phyloP scores from a whole-genome alignment of 768 basidiomycete genomes.

The Rhodotorula taiwanensis region DNA sequence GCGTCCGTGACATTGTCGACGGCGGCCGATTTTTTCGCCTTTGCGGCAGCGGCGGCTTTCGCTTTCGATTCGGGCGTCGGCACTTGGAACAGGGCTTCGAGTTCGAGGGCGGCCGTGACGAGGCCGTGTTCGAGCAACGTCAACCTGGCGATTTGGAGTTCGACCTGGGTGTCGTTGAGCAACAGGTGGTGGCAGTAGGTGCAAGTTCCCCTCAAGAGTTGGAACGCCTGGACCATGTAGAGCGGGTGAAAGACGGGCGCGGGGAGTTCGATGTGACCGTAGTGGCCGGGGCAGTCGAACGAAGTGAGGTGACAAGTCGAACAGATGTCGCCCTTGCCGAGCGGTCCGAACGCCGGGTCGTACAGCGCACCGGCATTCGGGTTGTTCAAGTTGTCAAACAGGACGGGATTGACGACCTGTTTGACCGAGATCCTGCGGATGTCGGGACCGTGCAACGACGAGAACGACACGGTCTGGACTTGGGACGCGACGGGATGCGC shows the following conservation, averaged over 20 bases:
- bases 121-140: slow-evolving; percentile 83
- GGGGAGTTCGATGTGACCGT: slow-evolving; percentile 93
- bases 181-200: slow-evolving; percentile 85
- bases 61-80: slow-evolving; percentile 9
- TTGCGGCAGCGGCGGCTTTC: slow-evolving; percentile 39
- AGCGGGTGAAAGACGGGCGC: slow-evolving; percentile 92
- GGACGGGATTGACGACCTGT: slow-evolving; percentile 84
- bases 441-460: slow-evolving; percentile 80
- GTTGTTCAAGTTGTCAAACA: slow-evolving; percentile 86
- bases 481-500: slow-evolving; percentile 78
- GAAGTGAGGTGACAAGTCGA: slow-evolving; percentile 86
- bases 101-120: slow-evolving; percentile 65
- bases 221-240: slow-evolving; percentile 86
- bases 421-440: slow-evolving; percentile 92
- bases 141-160: slow-evolving; percentile 78
- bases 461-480: slow-evolving; percentile 79
- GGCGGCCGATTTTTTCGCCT: slow-evolving; percentile 48
- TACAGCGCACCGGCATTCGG: slow-evolving; percentile 90
- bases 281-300: slow-evolving; percentile 95
- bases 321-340: slow-evolving; percentile 81
- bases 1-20: slow-evolving; percentile 41
- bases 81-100: slow-evolving; percentile 56
- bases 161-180: slow-evolving; percentile 51
- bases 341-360: slow-evolving; percentile 89
- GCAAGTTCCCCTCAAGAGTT: slow-evolving; percentile 77